Percentiles rank a stretch among this genome's conserved stretches.
phyloP scores from a whole-genome alignment of 2,329 filamentous ascomycete species.

The Atkinsonella texensis region DNA sequence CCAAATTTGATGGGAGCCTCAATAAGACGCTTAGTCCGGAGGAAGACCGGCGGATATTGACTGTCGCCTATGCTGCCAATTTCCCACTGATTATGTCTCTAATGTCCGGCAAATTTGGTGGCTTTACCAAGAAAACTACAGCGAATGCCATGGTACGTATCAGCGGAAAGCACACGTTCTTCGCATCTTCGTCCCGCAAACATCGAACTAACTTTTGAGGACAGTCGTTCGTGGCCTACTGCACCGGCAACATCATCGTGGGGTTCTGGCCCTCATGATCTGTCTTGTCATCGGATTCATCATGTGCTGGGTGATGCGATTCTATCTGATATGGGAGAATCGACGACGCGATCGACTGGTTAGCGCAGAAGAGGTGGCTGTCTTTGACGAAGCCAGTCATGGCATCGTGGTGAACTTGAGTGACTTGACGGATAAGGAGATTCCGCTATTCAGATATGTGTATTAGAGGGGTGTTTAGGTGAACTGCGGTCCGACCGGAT shows the following conservation, averaged over 20 bases:
- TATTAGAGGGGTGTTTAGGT: conserved; percentile 13
- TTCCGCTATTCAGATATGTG: conserved; percentile 41
- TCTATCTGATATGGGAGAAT: conserved; percentile 39
- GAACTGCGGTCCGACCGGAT: background rate
- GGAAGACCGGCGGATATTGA: conserved; percentile 40
- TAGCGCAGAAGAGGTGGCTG: background rate
- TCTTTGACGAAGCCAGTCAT: conserved; percentile 2
- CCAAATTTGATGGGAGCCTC: background rate
- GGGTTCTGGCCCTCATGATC: conserved; percentile 48
- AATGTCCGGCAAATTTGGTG: conserved; percentile 45
- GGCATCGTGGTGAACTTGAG: conserved; percentile 12
- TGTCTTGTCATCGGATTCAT: conserved; percentile 42
- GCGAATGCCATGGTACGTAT: conserved; percentile 38
- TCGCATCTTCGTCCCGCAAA: background rate
- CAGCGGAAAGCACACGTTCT: background rate
- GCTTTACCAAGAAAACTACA: conserved; percentile 51
- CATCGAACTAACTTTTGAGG: background rate
- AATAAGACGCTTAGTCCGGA: conserved; percentile 11
- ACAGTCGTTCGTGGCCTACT: conserved; percentile 44
- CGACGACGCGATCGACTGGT: conserved; percentile 31
- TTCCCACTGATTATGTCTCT: conserved; percentile 39
- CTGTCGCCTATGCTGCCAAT: conserved; percentile 35
- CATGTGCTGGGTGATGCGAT: conserved; percentile 30
- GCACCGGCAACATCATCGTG: conserved; percentile 48
- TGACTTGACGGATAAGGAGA: conserved; percentile 45